These are phyloP conservation scores for Sphagnurus paluster DNA, from an alignment of 1,284 basidiomycete species.

Conservation along the genomic window DNA sequence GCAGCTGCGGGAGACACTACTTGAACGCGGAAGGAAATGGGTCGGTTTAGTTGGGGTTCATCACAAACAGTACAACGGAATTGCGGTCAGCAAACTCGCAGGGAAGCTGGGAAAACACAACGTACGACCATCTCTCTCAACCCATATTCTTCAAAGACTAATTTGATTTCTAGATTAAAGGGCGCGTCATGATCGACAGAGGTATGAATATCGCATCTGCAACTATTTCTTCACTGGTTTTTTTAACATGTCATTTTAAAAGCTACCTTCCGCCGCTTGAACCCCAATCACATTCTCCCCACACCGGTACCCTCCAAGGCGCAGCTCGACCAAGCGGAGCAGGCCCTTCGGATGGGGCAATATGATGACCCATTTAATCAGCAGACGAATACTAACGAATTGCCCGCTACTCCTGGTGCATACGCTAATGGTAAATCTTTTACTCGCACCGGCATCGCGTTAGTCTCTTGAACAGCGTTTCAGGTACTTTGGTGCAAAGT, in stretches of 20 bases:
- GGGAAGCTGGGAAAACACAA: constrained; percentile 43
- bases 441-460: too few relatives aligned
- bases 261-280: constrained; percentile 49
- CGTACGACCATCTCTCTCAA: constrained; percentile 32
- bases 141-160: too few relatives aligned
- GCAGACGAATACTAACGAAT: too few relatives aligned
- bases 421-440: constrained; percentile 10
- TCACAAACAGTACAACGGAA: constrained; percentile 54
- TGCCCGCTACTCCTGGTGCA: too few relatives aligned
- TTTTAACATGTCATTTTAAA: background rate
- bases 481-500: constrained; percentile 22
- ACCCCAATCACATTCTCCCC: constrained; percentile 48
- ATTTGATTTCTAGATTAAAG: constrained; percentile 30
- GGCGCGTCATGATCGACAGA: constrained; percentile 58
- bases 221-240: background rate
- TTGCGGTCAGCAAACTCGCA: constrained; percentile 38
- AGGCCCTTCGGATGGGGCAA: too few relatives aligned
- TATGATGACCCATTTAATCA: too few relatives aligned
- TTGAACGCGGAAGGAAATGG: constrained; percentile 56
- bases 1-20: constrained; percentile 35
- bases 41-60: constrained; percentile 46
- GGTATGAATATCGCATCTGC: constrained; percentile 30
- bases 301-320: constrained; percentile 19
- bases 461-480: background rate
- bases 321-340: constrained; percentile 1